Percentiles rank a stretch among this genome's conserved stretches.
Conservation (phyloP, 140 eudicot genomes). For the Oenanthe javanica region DNA sequence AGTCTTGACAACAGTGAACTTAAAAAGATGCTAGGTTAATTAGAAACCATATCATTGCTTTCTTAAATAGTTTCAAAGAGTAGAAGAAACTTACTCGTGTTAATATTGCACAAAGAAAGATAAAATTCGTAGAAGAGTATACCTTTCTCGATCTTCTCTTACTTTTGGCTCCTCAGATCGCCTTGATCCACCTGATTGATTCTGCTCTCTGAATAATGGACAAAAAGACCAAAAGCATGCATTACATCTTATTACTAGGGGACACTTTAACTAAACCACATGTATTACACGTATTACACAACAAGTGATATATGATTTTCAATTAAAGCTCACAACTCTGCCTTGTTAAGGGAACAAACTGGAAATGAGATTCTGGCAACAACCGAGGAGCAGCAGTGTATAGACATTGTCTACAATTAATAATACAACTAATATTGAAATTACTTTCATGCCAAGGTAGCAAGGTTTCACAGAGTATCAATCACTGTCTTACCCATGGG, state of each 20-base stretch:
- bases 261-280: not conserved
- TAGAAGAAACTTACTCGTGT: not conserved
- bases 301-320: not conserved
- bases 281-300: not conserved
- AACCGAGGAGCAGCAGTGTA: not conserved
- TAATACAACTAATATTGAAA: not conserved
- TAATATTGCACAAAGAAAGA: not conserved
- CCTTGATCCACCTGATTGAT: slow-evolving; percentile 54
- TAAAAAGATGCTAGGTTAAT: not conserved
- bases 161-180: slow-evolving; percentile 87
- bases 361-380: not conserved
- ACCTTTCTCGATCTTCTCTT: slow-evolving; percentile 77
- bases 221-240: not conserved
- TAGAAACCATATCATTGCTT: not conserved
- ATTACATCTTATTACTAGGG: not conserved
- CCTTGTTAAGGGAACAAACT: not conserved
- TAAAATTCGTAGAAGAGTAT: not conserved
- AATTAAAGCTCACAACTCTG: not conserved
- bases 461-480: not conserved
- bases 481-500: not conserved
- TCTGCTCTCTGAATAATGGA: slow-evolving; percentile 52
- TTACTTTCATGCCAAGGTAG: not conserved
- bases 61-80: not conserved
- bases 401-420: not conserved
- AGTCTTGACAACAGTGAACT: too few relatives aligned